Percentiles rank a stretch among this genome's conserved stretches.
Conservation (phyloP, 495 filamentous ascomycete species). For the Usnea hakonensis region DNA sequence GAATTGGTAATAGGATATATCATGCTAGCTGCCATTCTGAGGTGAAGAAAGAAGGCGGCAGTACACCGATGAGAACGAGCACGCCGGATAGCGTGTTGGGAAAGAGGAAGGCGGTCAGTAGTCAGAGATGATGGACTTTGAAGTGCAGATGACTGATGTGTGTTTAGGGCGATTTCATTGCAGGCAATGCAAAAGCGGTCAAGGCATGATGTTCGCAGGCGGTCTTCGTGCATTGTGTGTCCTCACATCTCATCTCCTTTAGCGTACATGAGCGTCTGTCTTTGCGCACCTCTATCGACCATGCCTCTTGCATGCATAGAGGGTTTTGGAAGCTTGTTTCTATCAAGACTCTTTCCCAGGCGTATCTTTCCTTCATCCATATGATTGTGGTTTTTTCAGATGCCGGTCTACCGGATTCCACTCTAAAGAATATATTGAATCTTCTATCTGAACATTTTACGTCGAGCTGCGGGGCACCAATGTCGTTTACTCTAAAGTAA, state of each 20-base stretch:
- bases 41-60: conserved; percentile 56
- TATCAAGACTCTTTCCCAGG: neutral
- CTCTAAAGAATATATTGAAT: neutral
- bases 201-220: conserved; percentile 8
- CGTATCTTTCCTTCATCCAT: neutral
- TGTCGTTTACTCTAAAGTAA: no score
- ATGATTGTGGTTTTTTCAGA: neutral
- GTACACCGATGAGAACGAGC: conserved; percentile 32
- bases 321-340: neutral
- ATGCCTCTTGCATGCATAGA: neutral
- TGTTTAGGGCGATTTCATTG: conserved; percentile 4
- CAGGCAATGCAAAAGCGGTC: conserved; percentile 14
- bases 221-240: conserved; percentile 1
- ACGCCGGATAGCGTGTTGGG: conserved; percentile 64
- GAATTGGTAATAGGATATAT: conserved; percentile 70
- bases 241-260: neutral
- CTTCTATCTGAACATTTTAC: neutral
- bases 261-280: neutral
- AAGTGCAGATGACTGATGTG: neutral
- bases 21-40: conserved; percentile 87
- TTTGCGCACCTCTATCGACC: neutral
- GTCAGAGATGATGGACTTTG: neutral
- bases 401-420: neutral
- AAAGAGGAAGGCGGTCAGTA: conserved; percentile 56
- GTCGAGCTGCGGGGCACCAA: neutral